Conservation (phyloP, 768 basidiomycete genomes). For the Suillus paluster region DNA sequence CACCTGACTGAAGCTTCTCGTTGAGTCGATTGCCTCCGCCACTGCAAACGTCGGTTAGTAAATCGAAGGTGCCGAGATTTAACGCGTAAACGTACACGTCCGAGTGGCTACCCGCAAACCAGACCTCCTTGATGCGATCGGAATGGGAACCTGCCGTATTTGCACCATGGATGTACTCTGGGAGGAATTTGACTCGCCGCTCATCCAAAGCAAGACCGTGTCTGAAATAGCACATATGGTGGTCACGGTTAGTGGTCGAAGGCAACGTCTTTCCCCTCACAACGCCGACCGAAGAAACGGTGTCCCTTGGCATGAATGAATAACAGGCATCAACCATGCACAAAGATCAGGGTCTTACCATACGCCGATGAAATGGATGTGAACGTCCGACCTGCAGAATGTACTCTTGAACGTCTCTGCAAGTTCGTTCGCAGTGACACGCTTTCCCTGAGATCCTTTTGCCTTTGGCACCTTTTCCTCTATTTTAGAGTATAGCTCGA, state of each 20-base stretch:
- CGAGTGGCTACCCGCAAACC: conserved; percentile 34
- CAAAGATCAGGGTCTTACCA: conserved; percentile 27
- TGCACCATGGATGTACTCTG: conserved; percentile 28
- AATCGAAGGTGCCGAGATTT: background rate
- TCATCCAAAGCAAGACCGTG: conserved; percentile 42
- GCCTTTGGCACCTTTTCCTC: background rate
- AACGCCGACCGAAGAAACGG: conserved; percentile 39
- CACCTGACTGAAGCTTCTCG: conserved; percentile 11
- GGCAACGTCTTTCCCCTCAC: conserved; percentile 19
- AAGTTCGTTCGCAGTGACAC: conserved; percentile 12
- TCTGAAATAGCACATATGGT: conserved; percentile 38
- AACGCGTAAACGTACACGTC: conserved; percentile 33
- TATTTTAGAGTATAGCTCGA: conserved; percentile 29
- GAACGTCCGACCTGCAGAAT: conserved; percentile 27
- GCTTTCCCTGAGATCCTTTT: background rate
- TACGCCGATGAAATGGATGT: conserved; percentile 38
- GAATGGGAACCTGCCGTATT: background rate
- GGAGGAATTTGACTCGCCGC: conserved; percentile 39
- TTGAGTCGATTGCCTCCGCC: conserved; percentile 24
- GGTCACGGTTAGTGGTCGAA: conserved; percentile 17
- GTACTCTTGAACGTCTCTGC: conserved; percentile 30
- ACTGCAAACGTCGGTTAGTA: conserved; percentile 5
- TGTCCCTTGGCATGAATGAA: conserved; percentile 30
- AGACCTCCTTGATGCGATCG: conserved; percentile 36
- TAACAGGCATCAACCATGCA: background rate